These are phyloP conservation scores for Diplodia corticola DNA, from an alignment of 2,329 filamentous ascomycete species.

Conservation along the genomic window DNA sequence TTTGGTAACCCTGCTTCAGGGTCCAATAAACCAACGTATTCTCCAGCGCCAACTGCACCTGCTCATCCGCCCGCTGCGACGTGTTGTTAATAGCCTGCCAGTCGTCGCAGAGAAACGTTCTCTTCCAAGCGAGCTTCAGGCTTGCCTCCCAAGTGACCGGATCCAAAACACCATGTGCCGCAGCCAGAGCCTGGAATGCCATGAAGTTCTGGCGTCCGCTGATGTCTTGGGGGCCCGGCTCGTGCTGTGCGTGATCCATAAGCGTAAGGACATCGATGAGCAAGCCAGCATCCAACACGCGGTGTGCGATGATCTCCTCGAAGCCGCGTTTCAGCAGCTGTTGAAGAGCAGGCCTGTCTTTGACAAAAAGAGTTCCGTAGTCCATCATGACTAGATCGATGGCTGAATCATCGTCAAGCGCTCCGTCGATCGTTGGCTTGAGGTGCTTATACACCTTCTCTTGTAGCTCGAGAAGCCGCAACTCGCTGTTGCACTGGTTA, in stretches of 20 bases:
- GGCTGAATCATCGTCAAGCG: slow-evolving; percentile 78
- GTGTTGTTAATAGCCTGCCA: slow-evolving; percentile 81
- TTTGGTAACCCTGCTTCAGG: slow-evolving; percentile 62
- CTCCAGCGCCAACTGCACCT: slow-evolving; percentile 61
- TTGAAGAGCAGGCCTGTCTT: slow-evolving; percentile 64
- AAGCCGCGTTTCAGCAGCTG: slow-evolving; percentile 72
- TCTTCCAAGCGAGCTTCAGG: slow-evolving; percentile 77
- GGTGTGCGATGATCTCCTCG: slow-evolving; percentile 67
- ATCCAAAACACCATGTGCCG: slow-evolving; percentile 54
- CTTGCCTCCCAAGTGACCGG: slow-evolving; percentile 48
- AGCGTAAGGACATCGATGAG: slow-evolving; percentile 79
- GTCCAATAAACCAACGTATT: slow-evolving; percentile 68
- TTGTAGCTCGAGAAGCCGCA: slow-evolving; percentile 75
- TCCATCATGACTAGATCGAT: slow-evolving; percentile 72
- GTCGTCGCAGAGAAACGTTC: slow-evolving; percentile 79
- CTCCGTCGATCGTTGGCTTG: slow-evolving; percentile 64
- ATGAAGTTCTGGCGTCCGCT: slow-evolving; percentile 36
- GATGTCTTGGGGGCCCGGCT: slow-evolving; percentile 50
- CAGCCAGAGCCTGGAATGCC: slow-evolving; percentile 65
- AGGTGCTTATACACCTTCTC: slow-evolving; percentile 74
- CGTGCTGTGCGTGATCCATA: slow-evolving; percentile 57
- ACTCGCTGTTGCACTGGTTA: slow-evolving; percentile 58
- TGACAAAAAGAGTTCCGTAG: slow-evolving; percentile 45
- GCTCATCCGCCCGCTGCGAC: slow-evolving; percentile 68
- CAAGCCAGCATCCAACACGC: slow-evolving; percentile 61